Percentiles rank a stretch among this genome's conserved stretches.
Conservation (phyloP, 2,329 filamentous ascomycete genomes). For the Fusarium kyushuense region DNA sequence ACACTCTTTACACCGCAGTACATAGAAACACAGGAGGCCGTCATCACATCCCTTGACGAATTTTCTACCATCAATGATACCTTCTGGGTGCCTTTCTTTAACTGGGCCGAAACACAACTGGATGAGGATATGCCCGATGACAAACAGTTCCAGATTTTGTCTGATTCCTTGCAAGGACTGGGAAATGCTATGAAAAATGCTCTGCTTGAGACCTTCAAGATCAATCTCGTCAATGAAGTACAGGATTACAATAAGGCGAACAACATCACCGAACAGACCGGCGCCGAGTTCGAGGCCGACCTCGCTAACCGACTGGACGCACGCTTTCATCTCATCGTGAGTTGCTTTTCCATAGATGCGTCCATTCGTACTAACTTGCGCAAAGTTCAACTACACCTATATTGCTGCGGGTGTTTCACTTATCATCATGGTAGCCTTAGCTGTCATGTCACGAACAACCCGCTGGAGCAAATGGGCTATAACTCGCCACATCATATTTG, state of each 20-base stretch:
- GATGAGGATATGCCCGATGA: conserved; percentile 8
- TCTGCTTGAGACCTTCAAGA: conserved; percentile 49
- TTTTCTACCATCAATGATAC: conserved; percentile 46
- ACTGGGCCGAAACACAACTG: conserved; percentile 18
- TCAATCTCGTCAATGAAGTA: conserved; percentile 49
- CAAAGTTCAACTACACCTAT: conserved; percentile 53
- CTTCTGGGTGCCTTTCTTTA: conserved; percentile 45
- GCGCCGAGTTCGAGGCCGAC: conserved; percentile 38
- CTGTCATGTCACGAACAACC: conserved; percentile 49
- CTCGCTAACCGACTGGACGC: conserved; percentile 42
- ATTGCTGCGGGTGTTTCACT: conserved; percentile 51
- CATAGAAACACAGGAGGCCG: conserved; percentile 25
- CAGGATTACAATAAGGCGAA: conserved; percentile 32
- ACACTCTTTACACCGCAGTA: conserved; percentile 48
- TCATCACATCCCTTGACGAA: conserved; percentile 46
- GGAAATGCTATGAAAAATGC: conserved; percentile 47
- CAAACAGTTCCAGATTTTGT: conserved; percentile 13
- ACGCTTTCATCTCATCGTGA: conserved; percentile 51
- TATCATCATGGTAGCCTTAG: conserved; percentile 50
- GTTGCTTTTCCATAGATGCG: not conserved
- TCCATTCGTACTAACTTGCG: not conserved
- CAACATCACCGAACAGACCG: conserved; percentile 23
- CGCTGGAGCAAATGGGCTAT: conserved; percentile 52
- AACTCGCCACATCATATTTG: conserved; percentile 48
- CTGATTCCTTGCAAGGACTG: conserved; percentile 20